A percentile compares a stretch with the other conserved stretches of the same genome.
Evolutionary conservation across 768 basidiomycete genomes (phyloP).

Genomic region (Calocybe indica): DNA sequence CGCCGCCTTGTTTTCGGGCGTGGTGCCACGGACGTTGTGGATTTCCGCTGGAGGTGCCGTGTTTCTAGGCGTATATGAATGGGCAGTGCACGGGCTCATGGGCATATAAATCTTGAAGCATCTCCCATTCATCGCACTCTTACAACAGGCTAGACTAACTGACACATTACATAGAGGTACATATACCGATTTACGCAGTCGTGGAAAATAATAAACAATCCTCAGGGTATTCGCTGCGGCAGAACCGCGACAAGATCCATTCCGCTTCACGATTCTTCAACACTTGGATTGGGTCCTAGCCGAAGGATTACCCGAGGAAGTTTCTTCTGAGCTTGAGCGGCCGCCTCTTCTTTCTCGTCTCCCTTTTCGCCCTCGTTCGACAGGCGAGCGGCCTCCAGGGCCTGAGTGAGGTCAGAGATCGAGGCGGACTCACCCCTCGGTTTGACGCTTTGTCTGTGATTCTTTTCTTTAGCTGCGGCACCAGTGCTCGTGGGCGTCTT

Average conservation of each 20-base stretch:
- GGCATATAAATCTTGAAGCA: constrained; percentile 10
- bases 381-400: constrained; percentile 27
- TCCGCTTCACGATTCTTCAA: too few relatives aligned
- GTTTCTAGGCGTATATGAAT: constrained; percentile 96
- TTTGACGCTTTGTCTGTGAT: too few relatives aligned
- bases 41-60: constrained; percentile 96
- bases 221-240: too few relatives aligned
- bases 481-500: constrained; percentile 2
- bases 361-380: constrained; percentile 22
- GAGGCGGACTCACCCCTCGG: too few relatives aligned
- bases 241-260: too few relatives aligned
- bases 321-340: constrained; percentile 44
- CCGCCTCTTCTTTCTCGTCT: not conserved
- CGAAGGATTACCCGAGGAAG: constrained; percentile 26
- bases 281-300: constrained; percentile 20
- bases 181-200: not conserved
- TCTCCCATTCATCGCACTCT: too few relatives aligned
- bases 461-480: too few relatives aligned
- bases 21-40: constrained; percentile 90
- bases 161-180: not conserved
- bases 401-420: not conserved
- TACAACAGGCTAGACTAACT: too few relatives aligned
- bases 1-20: constrained; percentile 76
- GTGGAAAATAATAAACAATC: too few relatives aligned
- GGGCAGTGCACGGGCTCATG: constrained; percentile 52